These are phyloP conservation scores for Echinosophora koreensis DNA, from an alignment of 306 rosid species.

Conservation along the genomic window DNA sequence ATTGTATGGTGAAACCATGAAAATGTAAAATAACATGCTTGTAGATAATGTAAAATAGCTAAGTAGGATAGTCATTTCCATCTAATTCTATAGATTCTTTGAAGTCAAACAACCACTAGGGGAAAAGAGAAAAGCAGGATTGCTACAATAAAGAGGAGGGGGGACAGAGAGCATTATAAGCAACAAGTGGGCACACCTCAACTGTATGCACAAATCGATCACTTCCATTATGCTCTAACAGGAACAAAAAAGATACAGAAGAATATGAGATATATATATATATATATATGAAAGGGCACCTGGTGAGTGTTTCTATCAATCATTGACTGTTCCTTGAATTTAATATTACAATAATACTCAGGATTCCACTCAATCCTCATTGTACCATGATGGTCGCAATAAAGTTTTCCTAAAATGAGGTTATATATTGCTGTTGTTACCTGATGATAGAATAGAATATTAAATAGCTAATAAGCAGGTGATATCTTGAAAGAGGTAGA, in stretches of 20 bases:
- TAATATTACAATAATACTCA: conserved; percentile 69
- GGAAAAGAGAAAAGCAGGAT: too few species aligned
- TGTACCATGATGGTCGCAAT: conserved; percentile 81
- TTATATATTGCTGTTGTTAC: conserved; percentile 87
- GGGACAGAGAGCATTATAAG: too few species aligned
- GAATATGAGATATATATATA: background rate
- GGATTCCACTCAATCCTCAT: conserved; percentile 69
- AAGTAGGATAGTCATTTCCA: background rate
- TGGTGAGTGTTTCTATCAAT: conserved; percentile 79
- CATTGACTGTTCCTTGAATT: conserved; percentile 82
- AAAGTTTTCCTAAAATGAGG: conserved; percentile 79
- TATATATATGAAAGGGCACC: conserved; percentile 52
- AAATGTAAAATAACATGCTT: too few species aligned
- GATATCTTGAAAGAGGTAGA: conserved; percentile 1
- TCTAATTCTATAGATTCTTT: background rate
- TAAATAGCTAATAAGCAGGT: conserved; percentile 27
- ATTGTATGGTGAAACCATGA: too few species aligned
- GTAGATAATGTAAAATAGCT: too few species aligned
- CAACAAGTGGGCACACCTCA: background rate
- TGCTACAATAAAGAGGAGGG: too few species aligned
- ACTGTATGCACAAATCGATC: background rate
- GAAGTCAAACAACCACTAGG: background rate
- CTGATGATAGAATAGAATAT: conserved; percentile 47
- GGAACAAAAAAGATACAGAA: background rate
- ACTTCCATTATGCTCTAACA: background rate